Evolutionary conservation across 371 early-diverging fungal genomes (phyloP).

Genomic region (Syncephalis plumigaleata): DNA sequence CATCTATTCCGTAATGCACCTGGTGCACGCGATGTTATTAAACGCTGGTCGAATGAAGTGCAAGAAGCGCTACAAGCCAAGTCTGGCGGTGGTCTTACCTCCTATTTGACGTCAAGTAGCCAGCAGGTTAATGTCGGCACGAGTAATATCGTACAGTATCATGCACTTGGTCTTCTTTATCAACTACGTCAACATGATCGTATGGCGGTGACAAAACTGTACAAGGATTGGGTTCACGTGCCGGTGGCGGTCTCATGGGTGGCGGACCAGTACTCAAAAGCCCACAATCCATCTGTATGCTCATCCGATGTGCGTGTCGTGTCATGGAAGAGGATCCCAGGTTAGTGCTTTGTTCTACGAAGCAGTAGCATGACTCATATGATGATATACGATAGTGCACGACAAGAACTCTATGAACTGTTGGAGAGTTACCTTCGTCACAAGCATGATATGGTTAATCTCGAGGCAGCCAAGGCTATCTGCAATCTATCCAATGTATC

Average conservation of each 20-base stretch:
- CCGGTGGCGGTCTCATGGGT: constrained; percentile 31
- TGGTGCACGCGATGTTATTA: constrained; percentile 27
- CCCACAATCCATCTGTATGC: constrained; percentile 78
- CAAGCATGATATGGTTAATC: constrained; percentile 90
- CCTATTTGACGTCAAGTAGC: constrained; percentile 22
- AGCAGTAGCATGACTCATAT: background rate
- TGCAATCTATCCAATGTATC: constrained; percentile 74
- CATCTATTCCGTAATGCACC: constrained; percentile 44
- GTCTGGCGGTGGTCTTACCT: constrained; percentile 26
- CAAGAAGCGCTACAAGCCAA: constrained; percentile 48
- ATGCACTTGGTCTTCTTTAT: constrained; percentile 89
- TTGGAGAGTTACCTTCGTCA: constrained; percentile 85
- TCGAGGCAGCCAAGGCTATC: constrained; percentile 95
- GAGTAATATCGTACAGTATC: constrained; percentile 83
- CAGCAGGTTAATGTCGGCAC: constrained; percentile 28
- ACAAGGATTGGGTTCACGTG: constrained; percentile 39
- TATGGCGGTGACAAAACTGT: constrained; percentile 92
- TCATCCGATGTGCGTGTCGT: constrained; percentile 84
- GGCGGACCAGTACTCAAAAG: constrained; percentile 46
- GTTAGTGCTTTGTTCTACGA: background rate
- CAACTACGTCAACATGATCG: constrained; percentile 89
- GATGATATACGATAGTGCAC: constrained; percentile 31
- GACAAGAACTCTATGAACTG: constrained; percentile 53
- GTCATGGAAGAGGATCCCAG: constrained; percentile 67
- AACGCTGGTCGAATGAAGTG: constrained; percentile 26